These are phyloP conservation scores for Stereum hirsutum DNA, from an alignment of 1,284 basidiomycete species.

Conservation along the genomic window DNA sequence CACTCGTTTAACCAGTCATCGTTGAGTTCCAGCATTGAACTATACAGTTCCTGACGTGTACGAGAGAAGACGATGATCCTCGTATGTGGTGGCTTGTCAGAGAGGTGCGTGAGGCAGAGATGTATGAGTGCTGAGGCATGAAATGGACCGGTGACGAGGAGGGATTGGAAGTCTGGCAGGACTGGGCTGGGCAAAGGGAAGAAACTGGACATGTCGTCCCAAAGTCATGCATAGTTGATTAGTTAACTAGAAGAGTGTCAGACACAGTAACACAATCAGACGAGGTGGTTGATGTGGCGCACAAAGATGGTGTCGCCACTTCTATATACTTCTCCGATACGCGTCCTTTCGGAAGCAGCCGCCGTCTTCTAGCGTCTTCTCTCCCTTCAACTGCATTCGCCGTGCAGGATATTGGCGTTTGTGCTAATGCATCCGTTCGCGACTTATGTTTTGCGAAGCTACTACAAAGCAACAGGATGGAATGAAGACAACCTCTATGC, in stretches of 20 bases:
- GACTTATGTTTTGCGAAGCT: conserved; percentile 81
- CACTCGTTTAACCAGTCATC: conserved; percentile 45
- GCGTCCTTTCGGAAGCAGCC: too few species aligned
- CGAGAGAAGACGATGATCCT: conserved; percentile 44
- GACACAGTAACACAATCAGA: too few species aligned
- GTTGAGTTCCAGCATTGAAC: conserved; percentile 35
- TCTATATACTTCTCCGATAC: too few species aligned
- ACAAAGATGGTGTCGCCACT: too few species aligned
- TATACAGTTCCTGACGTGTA: conserved; percentile 29
- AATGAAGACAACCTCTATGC: conserved; percentile 93
- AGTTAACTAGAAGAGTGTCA: too few species aligned
- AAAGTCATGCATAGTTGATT: too few species aligned
- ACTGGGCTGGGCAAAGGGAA: conserved; percentile 13
- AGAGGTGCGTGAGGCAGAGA: conserved; percentile 35
- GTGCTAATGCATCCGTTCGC: conserved; percentile 71
- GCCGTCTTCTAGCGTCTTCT: too few species aligned
- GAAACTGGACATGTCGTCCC: conserved; percentile 12
- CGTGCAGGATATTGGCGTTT: background rate
- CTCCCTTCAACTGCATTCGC: too few species aligned
- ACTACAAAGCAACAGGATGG: conserved; percentile 90
- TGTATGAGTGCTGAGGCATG: conserved; percentile 30
- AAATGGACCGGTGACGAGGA: conserved; percentile 25
- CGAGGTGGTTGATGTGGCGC: too few species aligned
- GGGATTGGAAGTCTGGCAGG: conserved; percentile 21
- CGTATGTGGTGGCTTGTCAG: conserved; percentile 21